Base-by-base conservation (phyloP, 2,329 filamentous ascomycete genomes). In the Penicillium brevicompactum region DNA sequence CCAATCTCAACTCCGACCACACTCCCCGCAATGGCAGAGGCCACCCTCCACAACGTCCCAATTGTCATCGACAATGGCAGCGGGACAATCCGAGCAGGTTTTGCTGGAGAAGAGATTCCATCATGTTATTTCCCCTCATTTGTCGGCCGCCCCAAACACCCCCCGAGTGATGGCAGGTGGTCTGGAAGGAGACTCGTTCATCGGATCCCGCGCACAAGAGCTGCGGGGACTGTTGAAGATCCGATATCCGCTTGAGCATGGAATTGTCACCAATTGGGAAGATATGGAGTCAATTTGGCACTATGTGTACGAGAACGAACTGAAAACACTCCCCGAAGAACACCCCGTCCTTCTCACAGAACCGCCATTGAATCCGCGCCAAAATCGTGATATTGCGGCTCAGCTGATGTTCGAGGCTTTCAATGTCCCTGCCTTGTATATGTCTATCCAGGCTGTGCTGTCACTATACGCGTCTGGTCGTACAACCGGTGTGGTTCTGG, bases 231-330 rank as follows among this genome's bases (percentile, higher is more conserved):
- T 99, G 58, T 83, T 99, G 66, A 99, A 97, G 84, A 97, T 99
- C 67, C 84, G 87, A 63, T 97, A 97, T 73, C 94, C 94, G 43
- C 80, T 99, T 52, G 94, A 97, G 78, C 94, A 99, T 74, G 94
- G 94, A 66, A 95, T 99, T 68, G 94, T 99, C 60, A 99, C 94
- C 65, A 92, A 99, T 76, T 99, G 94, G 94, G 94, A 97, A 72
- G 94, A 99, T 72, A 99, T 99, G 94, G 94, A 99, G 81, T 87
- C 91, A 79, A 99, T 99, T 77, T 99, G 94, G 94, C 90, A 95
- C 69, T 94, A 96, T 71, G 92, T 99, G 50, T 99, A 97, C 74
- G 90, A 90, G 55, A 93, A 97, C 70, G 94, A 95, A 61, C 76
- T 99, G 68, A 97, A 97, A 81, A 96, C 93, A 47, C 82, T 97